Base-by-base conservation (phyloP, 495 filamentous ascomycete species). In the Penicillium fimorum region DNA sequence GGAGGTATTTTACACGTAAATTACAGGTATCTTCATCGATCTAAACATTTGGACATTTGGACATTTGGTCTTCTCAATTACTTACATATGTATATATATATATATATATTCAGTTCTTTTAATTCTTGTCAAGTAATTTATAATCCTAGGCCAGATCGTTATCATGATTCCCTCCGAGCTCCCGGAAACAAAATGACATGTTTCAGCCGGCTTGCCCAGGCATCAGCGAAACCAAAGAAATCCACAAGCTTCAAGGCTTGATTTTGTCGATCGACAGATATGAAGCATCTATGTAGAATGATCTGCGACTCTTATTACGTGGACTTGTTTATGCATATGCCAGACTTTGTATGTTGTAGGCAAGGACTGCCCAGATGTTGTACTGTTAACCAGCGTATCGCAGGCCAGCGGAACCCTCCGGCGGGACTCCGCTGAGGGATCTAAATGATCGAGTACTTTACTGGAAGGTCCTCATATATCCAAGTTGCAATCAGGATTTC, bases 361-460 rank as follows among this genome's bases (percentile, higher is more conserved):
- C 25, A 54, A 51, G 45, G 40, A 33, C 35, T 30, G n/a, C n/a
- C n/a, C n/a, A n/a, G n/a, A n/a, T n/a, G 40, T 27, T 15, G 51
- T 47, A 32, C 12, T 8, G 18, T 35, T n/a, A n/a, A 17, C 3
- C 18, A 56, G 43, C 43, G 59, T 62, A 60, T 50, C 44, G 35
- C n/a, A 53, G 49, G 17, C 37, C 66, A 64, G 70, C 70, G 70
- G 70, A 75, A 65, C 46, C 55, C 56, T 47, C 65, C 66, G 65
- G 70, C 68, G 69, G 72, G 72, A 73, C 68, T 70, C 66, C 70
- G 69, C 69, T 64, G 56, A 45, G 55, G 53, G 27, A 17, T 32
- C 53, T 12, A 32, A 20, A 10, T 15, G 9, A 22, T 8, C 27
- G 35, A n/a, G 50, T 32, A 27, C 50, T 53, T 44, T 20, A 8